Evolutionary conservation across 2,329 filamentous ascomycete species (phyloP), one percentile per base, ranked within the genome.

Genomic region (Alternaria gaisen): DNA sequence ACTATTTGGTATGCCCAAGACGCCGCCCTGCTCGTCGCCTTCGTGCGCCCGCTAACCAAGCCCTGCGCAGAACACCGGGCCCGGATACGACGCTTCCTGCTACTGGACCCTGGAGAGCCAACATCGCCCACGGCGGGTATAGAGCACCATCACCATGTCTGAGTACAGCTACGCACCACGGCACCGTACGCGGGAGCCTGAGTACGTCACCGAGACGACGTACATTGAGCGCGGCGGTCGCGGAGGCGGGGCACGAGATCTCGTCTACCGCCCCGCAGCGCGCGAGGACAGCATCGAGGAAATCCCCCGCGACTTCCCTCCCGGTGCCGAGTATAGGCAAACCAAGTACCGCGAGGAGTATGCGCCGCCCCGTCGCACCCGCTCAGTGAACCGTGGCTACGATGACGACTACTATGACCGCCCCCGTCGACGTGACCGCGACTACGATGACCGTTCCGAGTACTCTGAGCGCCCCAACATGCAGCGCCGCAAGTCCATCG

Each of bases 211-310:
- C 51, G 83, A 84, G 72, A 82, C 82, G 56, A 83, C 82, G 38
- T 84, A 83, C 76, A 81, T 84, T 65, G 82, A 79, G 79, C 71
- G 83, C 82, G 75, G 82, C 78, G 68, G 82, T 75, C 73, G 70
- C 32, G 81, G 79, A 55, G 77, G 75, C 63, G 74, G 77, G 14
- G 75, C 78, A 40, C 79, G 81, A 55, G 83, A 84, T 64, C 79
- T 85, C 54, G 82, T 83, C 72, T 83, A 81, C 73, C 82, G 83
- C 59, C 79, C 82, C 51, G 66, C 60, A 50, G 66, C 60, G 43
- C 89, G 90, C 66, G 90, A 94, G 75, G 90, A 93, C 72, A 93
- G 90, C 77, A 89, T 96, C 74, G 94, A 97, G 80, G 92, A 96
- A 80, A 88, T 96, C 61, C 88, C 88, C 66, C 89, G 93, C 68